Evolutionary conservation across 2,329 filamentous ascomycete species (phyloP).

Genomic region (Fusarium coicis): DNA sequence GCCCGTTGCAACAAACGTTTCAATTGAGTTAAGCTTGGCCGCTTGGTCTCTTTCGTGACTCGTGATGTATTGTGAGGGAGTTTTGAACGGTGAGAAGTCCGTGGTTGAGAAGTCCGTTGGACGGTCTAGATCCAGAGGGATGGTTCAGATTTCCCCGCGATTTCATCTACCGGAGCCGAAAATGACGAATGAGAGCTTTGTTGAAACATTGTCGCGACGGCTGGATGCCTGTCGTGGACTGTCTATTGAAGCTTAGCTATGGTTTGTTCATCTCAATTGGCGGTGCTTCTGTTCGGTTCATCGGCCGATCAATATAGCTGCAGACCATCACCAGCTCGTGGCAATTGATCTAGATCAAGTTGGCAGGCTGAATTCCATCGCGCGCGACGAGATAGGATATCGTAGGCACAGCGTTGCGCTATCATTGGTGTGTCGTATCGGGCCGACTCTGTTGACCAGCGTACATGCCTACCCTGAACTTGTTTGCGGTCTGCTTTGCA

Average conservation of each 20-base stretch:
- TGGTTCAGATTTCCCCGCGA: slow-evolving; percentile 3
- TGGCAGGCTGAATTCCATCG: not conserved
- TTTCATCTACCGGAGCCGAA: not conserved
- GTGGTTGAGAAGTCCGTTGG: not conserved
- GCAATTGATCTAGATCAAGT: not conserved
- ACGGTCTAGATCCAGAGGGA: not conserved
- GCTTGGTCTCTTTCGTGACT: not conserved
- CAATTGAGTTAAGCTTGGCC: not conserved
- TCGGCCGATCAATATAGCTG: not conserved
- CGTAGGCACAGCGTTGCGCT: not conserved
- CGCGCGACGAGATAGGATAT: not conserved
- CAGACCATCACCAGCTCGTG: not conserved
- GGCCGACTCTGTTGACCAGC: not conserved
- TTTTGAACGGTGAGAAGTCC: not conserved
- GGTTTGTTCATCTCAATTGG: not conserved
- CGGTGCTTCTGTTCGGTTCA: not conserved
- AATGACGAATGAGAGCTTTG: not conserved
- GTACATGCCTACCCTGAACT: not conserved
- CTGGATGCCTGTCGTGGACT: not conserved
- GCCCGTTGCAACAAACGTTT: not conserved
- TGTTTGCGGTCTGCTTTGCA: not conserved
- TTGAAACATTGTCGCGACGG: not conserved
- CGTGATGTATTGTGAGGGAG: not conserved
- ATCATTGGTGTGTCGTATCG: not conserved
- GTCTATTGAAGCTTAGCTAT: not conserved